These are phyloP conservation scores for Allomyces arbusculus DNA, from an alignment of 192 early-diverging fungal genomes.

Conservation along the genomic window DNA sequence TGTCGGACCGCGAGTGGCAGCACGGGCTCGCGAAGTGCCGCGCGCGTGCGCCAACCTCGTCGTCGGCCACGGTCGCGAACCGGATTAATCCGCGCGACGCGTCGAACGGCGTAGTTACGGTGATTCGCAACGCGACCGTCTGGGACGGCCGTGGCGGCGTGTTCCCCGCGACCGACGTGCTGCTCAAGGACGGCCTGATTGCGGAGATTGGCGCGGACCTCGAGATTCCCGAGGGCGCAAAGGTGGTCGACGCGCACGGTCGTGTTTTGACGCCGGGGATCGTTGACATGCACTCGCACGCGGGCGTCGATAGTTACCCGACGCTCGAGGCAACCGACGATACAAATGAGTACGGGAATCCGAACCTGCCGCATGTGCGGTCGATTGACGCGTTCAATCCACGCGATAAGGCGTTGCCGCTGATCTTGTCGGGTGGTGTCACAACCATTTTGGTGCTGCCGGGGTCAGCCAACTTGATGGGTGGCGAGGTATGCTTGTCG, in stretches of 20 bases:
- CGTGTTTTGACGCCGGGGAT: conserved; percentile 55
- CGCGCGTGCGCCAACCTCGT: too few species aligned
- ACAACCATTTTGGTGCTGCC: conserved; percentile 54
- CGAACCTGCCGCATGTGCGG: conserved; percentile 39
- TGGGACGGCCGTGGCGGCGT: conserved; percentile 14
- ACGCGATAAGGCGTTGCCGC: conserved; percentile 29
- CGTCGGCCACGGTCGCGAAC: too few species aligned
- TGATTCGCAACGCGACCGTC: conserved; percentile 11
- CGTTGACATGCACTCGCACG: conserved; percentile 57
- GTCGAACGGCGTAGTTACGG: neutral
- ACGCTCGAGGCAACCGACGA: conserved; percentile 25
- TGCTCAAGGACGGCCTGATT: conserved; percentile 36
- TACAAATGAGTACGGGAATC: conserved; percentile 42
- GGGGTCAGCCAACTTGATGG: conserved; percentile 55
- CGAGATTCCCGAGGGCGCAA: conserved; percentile 10
- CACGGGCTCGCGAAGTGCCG: neutral
- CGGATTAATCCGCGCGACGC: neutral
- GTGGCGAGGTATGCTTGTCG: conserved; percentile 29
- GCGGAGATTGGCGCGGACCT: conserved; percentile 13
- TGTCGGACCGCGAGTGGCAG: neutral
- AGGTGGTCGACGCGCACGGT: conserved; percentile 38
- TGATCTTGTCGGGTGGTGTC: conserved; percentile 46
- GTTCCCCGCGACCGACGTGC: conserved; percentile 20
- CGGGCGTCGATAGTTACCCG: conserved; percentile 46
- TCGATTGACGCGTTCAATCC: conserved; percentile 50